A percentile compares a stretch with the other conserved stretches of the same genome.
Evolutionary conservation across 148 eudicot genomes (phyloP).

Genomic region (Silene uniflora): DNA sequence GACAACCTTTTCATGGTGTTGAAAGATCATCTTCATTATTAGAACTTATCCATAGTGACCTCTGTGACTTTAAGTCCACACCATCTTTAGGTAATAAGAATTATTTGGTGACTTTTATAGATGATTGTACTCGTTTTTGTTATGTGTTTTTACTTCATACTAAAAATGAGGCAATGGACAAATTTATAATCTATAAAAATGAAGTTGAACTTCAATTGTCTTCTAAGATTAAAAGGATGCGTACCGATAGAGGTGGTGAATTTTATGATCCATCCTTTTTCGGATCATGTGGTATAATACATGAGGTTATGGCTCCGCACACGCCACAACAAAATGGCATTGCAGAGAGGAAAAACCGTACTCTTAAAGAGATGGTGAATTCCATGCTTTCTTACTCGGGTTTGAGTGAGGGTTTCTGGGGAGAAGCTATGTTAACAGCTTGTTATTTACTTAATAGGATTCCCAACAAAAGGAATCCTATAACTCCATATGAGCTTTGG

Average conservation of each 20-base stretch:
- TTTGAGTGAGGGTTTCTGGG: neutral
- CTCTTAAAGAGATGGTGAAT: no score
- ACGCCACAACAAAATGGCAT: neutral
- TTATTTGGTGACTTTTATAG: no score
- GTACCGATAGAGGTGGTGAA: no score
- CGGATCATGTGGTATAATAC: neutral
- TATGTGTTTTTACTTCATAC: constrained; percentile 14
- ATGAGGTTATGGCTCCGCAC: neutral
- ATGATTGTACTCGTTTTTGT: neutral
- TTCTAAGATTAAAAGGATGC: no score
- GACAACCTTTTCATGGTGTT: no score
- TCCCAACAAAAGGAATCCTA: no score
- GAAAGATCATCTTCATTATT: no score
- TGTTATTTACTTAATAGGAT: neutral
- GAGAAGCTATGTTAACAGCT: neutral
- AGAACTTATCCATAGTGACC: no score
- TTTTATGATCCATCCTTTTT: neutral
- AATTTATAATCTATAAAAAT: constrained; percentile 11
- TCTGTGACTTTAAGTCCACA: no score
- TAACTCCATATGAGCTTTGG: no score
- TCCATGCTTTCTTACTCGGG: no score
- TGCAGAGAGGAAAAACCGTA: neutral
- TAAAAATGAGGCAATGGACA: constrained; percentile 18
- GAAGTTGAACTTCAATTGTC: neutral
- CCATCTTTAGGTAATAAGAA: no score